phyloP scores from a whole-genome alignment of 2,329 filamentous ascomycete species.

The Apiospora koreana region DNA sequence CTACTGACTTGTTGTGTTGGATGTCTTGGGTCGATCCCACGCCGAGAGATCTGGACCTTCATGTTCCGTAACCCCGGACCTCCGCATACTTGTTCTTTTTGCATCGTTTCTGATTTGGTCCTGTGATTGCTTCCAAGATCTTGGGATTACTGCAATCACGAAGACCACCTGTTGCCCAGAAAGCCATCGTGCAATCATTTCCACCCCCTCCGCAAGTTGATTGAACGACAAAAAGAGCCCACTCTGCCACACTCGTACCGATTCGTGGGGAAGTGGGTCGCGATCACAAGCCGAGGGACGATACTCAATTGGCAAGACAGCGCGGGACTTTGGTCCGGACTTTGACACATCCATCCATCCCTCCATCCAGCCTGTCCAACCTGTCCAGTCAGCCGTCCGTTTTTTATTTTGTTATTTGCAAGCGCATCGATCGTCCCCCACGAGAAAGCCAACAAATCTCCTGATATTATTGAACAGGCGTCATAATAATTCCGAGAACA shows the following conservation, averaged over 20 bases:
- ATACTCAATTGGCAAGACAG: not conserved
- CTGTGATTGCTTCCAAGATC: not conserved
- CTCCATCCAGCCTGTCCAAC: not conserved
- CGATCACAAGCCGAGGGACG: conserved; percentile 12
- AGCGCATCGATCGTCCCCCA: too few relatives aligned
- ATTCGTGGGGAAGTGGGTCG: conserved; percentile 14
- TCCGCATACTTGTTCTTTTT: not conserved
- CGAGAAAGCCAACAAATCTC: too few relatives aligned
- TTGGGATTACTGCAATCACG: not conserved
- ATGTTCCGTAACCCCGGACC: conserved; percentile 5
- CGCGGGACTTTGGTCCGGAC: conserved; percentile 1
- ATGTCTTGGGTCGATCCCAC: not conserved
- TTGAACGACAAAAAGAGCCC: not conserved
- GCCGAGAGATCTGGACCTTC: not conserved
- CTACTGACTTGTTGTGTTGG: not conserved
- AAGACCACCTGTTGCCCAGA: not conserved
- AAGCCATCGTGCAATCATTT: not conserved
- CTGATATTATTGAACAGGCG: too few relatives aligned
- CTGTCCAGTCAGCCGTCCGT: not conserved
- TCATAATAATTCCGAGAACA: too few relatives aligned
- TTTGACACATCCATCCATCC: not conserved
- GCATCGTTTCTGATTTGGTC: not conserved
- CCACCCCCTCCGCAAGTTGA: not conserved
- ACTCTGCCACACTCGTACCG: too few relatives aligned
- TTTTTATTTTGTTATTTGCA: not conserved